Base-by-base conservation (phyloP, 257 asterid genomes). In the Rhazya stricta region DNA sequence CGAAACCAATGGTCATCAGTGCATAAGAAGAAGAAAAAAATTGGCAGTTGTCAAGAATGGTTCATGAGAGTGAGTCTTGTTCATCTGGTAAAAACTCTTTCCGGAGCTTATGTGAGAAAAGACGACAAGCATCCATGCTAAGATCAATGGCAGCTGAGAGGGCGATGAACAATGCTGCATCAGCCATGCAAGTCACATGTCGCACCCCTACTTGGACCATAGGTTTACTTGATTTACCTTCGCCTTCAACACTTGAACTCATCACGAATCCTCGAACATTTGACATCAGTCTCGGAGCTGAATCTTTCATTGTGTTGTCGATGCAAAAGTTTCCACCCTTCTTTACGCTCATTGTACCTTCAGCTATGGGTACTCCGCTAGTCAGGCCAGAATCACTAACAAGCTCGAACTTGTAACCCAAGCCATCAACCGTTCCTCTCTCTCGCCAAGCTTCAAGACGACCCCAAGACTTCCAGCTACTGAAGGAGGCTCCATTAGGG, bases 391-490 rank as follows among this genome's bases (percentile, higher is more conserved):
- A 79, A 2, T 88, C 88, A 0, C 87, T 85, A 13, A 88, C 89
- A 37, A 93, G 97, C 82, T 91, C 96, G 19, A 93, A 93, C 43
- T 87, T 91, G 81, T 89, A 91, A 29, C 98, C 97, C 0, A 93
- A 80, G 42, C 97, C 92, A 45, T 90, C 96, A 3, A 76, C 84
- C 0, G 86, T 81, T 0, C 96, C 97, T 45, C 97, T 71, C 81
- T 93, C 98, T 0, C 98, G 86, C 98, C 98, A 93, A 0, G 98
- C 98, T 87, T 89, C 95, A 4, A 93, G 93, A 0, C 97, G 92
- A 5, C 98, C 98, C 98, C 98, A 93, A 0, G 97, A 96, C 85
- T 93, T 93, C 98, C 98, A 91, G 78, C 94, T 89, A 36, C 92
- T 86, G 30, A 88, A 86, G 4, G 90, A 91, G 36, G 81, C 82